Evolutionary conservation across 257 asterid genomes (phyloP).

Genomic region (Hygrophila difformis): DNA sequence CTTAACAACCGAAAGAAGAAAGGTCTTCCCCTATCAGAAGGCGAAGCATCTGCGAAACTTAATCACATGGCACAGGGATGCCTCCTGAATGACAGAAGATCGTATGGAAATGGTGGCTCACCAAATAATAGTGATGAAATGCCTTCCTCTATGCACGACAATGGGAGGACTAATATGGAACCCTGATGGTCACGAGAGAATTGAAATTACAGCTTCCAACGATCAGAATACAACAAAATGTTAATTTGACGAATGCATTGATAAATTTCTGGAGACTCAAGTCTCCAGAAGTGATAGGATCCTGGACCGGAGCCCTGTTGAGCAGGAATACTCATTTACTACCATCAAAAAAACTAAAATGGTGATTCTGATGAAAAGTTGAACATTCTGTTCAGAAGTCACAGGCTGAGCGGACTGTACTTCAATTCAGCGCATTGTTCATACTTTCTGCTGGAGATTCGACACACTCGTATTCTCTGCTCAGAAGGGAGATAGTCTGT

Average conservation of each 20-base stretch:
- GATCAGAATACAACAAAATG: constrained; percentile 5
- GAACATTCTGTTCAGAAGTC: too few relatives aligned
- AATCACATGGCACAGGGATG: constrained; percentile 1
- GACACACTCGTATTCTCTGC: too few relatives aligned
- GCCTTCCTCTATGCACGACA: constrained; percentile 17
- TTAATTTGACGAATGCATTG: too few relatives aligned
- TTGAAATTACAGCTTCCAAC: constrained; percentile 24
- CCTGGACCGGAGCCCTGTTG: too few relatives aligned
- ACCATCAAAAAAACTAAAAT: too few relatives aligned
- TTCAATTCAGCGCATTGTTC: constrained; percentile 14
- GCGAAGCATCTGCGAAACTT: constrained; percentile 13
- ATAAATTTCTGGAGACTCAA: too few relatives aligned
- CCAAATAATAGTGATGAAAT: constrained; percentile 16
- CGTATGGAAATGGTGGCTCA: constrained; percentile 22
- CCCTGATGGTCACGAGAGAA: constrained; percentile 16
- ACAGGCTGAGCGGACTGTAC: too few relatives aligned
- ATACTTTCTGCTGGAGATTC: constrained; percentile 16
- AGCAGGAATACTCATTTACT: too few relatives aligned
- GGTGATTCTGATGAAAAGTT: too few relatives aligned
- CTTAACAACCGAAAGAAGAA: constrained; percentile 37
- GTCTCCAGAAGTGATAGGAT: too few relatives aligned
- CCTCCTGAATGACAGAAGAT: constrained; percentile 12
- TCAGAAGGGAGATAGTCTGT: too few relatives aligned
- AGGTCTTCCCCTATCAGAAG: constrained; percentile 21
- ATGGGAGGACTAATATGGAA: constrained; percentile 19